Evolutionary conservation across 1,284 basidiomycete genomes (phyloP), one percentile per base, ranked within the genome.

Genomic region (Moesziomyces globuligerus): DNA sequence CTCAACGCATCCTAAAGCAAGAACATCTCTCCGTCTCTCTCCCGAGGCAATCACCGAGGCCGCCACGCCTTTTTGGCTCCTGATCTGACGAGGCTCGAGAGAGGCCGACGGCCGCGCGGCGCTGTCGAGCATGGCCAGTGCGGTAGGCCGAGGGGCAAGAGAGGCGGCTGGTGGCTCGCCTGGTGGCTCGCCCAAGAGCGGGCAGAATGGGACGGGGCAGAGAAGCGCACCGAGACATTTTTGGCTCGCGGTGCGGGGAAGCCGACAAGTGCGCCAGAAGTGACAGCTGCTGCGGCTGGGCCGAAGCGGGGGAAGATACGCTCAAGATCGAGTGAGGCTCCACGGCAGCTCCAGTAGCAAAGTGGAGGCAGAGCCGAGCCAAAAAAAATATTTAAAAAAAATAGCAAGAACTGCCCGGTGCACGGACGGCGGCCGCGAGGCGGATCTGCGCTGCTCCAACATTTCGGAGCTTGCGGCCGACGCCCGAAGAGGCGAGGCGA

Each of bases 381-480:
- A n/a, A n/a, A n/a, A n/a, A n/a, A n/a, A n/a, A n/a, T n/a, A n/a
- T 4, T 17, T 17, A 13, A 5, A 17, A 18, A 25, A 36, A 43
- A 40, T 10, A 38, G 21, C n/a, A 15, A 36, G 26, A 56, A 58
- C 42, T 57, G 54, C 38, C 50, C 54, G 54, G 52, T 55, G 51
- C 48, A 51, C 48, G 50, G 46, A 32, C 50, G 20, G 32, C 32
- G 32, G 24, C 6, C 9, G 36, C 10, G 20, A 24, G 7, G 25
- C 13, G 49, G 38, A 48, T 7, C n/a, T 23, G 11, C 17, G 38
- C 51, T 39, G 52, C 51, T 11, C 38, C 20, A 21, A 13, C 5
- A 39, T 46, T 59, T 66, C 62, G 62, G 62, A 48, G 48, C 47
- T 41, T 55, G 51, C 54, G 56, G 48, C 62, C 62, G 62, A 66